A percentile compares a stretch with the other conserved stretches of the same genome.
These are phyloP conservation scores for Pyrus bretschneideri DNA, from an alignment of 306 rosid species.

Conservation along the genomic window DNA sequence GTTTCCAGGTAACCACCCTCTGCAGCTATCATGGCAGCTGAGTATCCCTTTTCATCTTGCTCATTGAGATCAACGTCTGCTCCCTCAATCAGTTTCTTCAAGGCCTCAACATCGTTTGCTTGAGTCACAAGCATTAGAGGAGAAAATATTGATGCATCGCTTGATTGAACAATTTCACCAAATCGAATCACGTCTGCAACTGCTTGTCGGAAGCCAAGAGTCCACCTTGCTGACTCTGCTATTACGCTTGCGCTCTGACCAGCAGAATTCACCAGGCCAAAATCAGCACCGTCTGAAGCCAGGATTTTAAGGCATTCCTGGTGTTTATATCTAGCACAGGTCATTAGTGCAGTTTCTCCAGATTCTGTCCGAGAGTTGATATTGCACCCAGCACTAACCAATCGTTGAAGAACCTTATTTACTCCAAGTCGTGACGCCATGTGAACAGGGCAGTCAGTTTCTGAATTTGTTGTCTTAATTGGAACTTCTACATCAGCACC, in stretches of 20 bases:
- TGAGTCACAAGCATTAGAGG: slow-evolving; percentile 35
- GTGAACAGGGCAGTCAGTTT: slow-evolving; percentile 38
- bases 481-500: slow-evolving; percentile 31
- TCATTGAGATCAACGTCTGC: slow-evolving; percentile 27
- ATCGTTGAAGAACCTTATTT: slow-evolving; percentile 23
- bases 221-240: slow-evolving; percentile 35
- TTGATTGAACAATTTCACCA: slow-evolving; percentile 34
- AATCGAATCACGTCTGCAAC: slow-evolving; percentile 27
- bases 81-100: slow-evolving; percentile 39
- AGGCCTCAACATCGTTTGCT: slow-evolving; percentile 31
- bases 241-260: slow-evolving; percentile 41
- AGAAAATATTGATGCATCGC: slow-evolving; percentile 31
- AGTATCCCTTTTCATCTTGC: slow-evolving; percentile 49
- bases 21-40: slow-evolving; percentile 57
- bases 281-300: slow-evolving; percentile 50
- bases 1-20: slow-evolving; percentile 32
- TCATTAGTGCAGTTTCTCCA: slow-evolving; percentile 50
- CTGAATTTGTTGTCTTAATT: slow-evolving; percentile 25
- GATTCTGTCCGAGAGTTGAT: slow-evolving; percentile 37
- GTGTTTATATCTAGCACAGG: slow-evolving; percentile 30
- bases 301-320: slow-evolving; percentile 44
- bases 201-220: slow-evolving; percentile 23
- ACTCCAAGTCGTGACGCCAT: slow-evolving; percentile 39
- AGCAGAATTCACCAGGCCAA: slow-evolving; percentile 36
- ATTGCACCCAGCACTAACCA: slow-evolving; percentile 31